Evolutionary conservation across 2,329 filamentous ascomycete genomes (phyloP), one percentile per base, ranked within the genome.

Genomic region (Arachnomyces sp.): DNA sequence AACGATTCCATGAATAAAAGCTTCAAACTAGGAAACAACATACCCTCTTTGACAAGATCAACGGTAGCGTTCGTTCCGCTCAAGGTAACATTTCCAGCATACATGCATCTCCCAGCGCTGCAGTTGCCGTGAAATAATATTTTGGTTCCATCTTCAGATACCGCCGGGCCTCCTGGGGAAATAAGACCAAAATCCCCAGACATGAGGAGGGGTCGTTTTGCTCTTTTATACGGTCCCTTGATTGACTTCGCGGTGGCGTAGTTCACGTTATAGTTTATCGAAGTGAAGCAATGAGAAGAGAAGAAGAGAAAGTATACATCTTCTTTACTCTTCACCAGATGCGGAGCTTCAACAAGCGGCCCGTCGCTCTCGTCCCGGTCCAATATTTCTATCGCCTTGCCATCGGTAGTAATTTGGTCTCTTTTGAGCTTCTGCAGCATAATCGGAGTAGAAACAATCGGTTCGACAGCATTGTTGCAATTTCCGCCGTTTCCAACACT

Each of bases 281-380:
- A 67, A 2, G 66, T 67, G 56, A 67, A 81, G 59, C 76, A 79
- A 44, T 78, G 72, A 31, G 70, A 74, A 49, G 73, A 77, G 59
- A 73, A 82, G 56, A 80, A 79, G 34, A 82, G 61, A 39, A 77
- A 66, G 50, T 80, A 81, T 11, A 65, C 57, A 14, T 54, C 56
- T 9, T 52, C 29, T 7, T 66, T 60, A 1, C 46, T 50, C 3
- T 61, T 60, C 36, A 62, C 51, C 31, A 77, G 58, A 38, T 66
- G 64, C 1, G 78, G 78, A 8, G 77, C 78, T 60, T 82, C 78
- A 28, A 82, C 67, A 1, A 81, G 60, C 7, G 77, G 75, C 1
- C 77, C 72, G 45, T 83, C 78, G 5, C 72, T 63, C 16, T 77
- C 73, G 35, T 80, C 74, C 4, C 80, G 65, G 34, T 81, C 75